phyloP scores from a whole-genome alignment of 2,329 filamentous ascomycete species.

The Hymenoscyphus linearis region DNA sequence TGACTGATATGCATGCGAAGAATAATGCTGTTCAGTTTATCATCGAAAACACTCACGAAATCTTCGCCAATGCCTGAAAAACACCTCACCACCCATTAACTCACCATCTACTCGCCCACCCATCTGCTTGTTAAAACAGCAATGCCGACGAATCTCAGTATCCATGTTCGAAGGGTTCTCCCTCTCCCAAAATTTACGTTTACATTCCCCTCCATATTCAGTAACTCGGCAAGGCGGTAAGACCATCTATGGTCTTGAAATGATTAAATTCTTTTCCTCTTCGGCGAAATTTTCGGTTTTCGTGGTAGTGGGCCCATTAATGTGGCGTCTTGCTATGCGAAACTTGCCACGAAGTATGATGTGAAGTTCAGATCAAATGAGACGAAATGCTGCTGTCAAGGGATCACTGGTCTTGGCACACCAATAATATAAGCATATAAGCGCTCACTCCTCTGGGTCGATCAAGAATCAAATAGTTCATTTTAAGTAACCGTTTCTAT shows the following conservation, averaged over 20 bases:
- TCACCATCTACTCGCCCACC: not conserved
- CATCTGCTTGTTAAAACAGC: not conserved
- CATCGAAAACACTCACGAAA: conserved; percentile 79
- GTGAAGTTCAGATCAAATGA: no score
- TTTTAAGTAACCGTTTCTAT: no score
- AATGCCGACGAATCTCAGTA: not conserved
- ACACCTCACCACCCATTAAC: not conserved
- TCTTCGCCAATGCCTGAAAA: conserved; percentile 51
- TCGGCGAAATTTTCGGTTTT: conserved; percentile 11
- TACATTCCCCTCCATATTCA: conserved; percentile 10
- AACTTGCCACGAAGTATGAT: no score
- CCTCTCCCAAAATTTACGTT: conserved; percentile 12
- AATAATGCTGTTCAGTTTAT: conserved; percentile 89
- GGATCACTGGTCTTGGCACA: no score
- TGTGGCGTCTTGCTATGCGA: no score
- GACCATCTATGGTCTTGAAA: not conserved
- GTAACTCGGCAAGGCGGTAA: not conserved
- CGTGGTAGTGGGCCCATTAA: not conserved
- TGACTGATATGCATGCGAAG: conserved; percentile 93
- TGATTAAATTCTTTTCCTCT: not conserved
- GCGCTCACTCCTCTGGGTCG: no score
- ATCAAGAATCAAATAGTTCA: no score
- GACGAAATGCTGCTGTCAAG: no score
- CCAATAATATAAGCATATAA: no score
- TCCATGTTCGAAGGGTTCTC: conserved; percentile 2